Evolutionary conservation across 441 rosid genomes (phyloP).

Genomic region (Jatropha podagrica): DNA sequence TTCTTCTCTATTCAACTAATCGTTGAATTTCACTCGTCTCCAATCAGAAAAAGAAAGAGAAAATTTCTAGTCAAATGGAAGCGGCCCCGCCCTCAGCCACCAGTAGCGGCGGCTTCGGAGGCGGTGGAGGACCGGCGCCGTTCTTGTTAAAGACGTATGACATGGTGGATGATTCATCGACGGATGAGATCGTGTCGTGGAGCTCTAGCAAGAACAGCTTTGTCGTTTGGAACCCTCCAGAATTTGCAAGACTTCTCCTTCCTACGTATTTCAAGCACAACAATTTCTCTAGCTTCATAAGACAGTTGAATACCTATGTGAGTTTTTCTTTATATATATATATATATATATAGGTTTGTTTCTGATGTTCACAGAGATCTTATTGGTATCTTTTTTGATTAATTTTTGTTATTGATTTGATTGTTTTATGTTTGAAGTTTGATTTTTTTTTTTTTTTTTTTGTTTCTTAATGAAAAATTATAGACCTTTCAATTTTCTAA

Average conservation of each 20-base stretch:
- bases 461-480: neutral
- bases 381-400: neutral
- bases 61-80: slow-evolving; percentile 21
- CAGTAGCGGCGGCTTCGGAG: slow-evolving; percentile 32
- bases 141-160: slow-evolving; percentile 81
- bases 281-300: slow-evolving; percentile 86
- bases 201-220: slow-evolving; percentile 63
- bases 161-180: slow-evolving; percentile 76
- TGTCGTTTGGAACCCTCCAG: slow-evolving; percentile 88
- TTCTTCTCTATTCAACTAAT: neutral
- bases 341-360: neutral
- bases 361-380: neutral
- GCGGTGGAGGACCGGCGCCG: slow-evolving; percentile 67
- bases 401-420: neutral
- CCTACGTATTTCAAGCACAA: slow-evolving; percentile 89
- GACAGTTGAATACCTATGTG: slow-evolving; percentile 86
- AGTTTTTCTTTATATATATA: slow-evolving; percentile 18
- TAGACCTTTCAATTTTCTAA: too few relatives aligned
- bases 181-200: slow-evolving; percentile 89
- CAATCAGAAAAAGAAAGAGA: neutral
- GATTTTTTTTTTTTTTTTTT: too few relatives aligned
- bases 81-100: slow-evolving; percentile 16
- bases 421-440: neutral
- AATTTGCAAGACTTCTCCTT: slow-evolving; percentile 68
- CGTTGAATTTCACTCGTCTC: neutral